Evolutionary conservation across 768 basidiomycete genomes (phyloP), one percentile per base, ranked within the genome.

Genomic region (Gymnopilus dilepis): DNA sequence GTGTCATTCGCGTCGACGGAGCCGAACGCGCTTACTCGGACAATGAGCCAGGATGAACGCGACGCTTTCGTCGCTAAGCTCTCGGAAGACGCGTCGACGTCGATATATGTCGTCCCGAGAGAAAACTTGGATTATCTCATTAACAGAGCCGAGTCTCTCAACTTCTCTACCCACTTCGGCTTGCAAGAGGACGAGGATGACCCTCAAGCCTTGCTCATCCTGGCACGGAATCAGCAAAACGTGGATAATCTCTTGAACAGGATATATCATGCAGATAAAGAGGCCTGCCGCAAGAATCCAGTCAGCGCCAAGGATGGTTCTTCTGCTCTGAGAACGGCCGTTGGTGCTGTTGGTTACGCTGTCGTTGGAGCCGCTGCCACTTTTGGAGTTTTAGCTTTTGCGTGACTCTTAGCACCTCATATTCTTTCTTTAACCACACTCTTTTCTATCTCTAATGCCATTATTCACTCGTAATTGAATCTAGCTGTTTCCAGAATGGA

Each of bases 311-410:
- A 24, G 7, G 60, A 61, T 33, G 43, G 52, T 5, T 13, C 56
- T 22, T 69, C 70, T 37, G 62, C 64, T 7, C 64, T 82, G 15
- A 78, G 74, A 48, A 80, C 79, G 45, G 82, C 78, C 52, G 86
- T 86, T 61, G 82, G 84, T 17, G 85, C 83, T 47, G 84, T 86
- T 61, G 82, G 84, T 17, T 84, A 82, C 47, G 84, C 80, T n/a
- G 77, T 87, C 17, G 80, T 87, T 19, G 87, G 87, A 40, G 86
- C 84, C 40, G 84, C 86, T 6, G 85, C 85, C 41, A 79, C 85
- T 51, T 86, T 81, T 77, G 83, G 83, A 19, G 84, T 85, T 15
- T 77, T 88, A 55, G 87, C 87, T 31, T 78, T 82, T 72, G 65
- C 84, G n/a, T n/a, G n/a, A n/a, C n/a, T n/a, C n/a, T 63, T 82